Evolutionary conservation across 2,329 filamentous ascomycete genomes (phyloP), one percentile per base, ranked within the genome.

Genomic region (Colletotrichum caudatum): DNA sequence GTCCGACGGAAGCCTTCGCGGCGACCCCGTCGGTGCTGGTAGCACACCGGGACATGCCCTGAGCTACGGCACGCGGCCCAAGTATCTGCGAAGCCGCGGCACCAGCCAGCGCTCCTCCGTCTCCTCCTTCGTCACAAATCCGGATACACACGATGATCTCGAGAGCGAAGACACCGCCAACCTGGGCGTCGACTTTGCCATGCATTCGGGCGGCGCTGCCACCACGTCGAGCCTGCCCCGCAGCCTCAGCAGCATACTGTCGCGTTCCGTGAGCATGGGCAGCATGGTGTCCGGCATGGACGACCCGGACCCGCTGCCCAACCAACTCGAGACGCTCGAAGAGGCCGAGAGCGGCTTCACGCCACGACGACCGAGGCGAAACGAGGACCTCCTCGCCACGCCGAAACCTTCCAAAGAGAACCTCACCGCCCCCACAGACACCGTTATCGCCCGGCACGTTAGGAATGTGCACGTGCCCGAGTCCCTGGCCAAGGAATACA

Each of bases 381-480:
- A 86, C 53, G 82, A 83, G 5, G 84, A 84, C 76, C 78, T 80
- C 61, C 88, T 94, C 8, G 88, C 88, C 74, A 98, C 95, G 2
- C 95, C 95, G 1, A 91, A 88, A 79, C 84, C 90, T 71, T 79
- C 80, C 53, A 85, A 85, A 77, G 83, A 88, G 74, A 83, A 87
- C 61, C 81, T 89, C 51, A 84, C 87, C 26, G 89, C 91, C 8
- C 93, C 93, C 2, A 96, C 94, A 1, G 95, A 98, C 78, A 98
- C 94, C 2, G 91, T 94, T 62, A 93, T 98, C 77, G 91, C 94
- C 54, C 92, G 94, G 69, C 95, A 96, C 78, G 92, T 98, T 57
- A 92, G 93, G 76, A 94, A 95, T 77, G 94, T 98, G 18, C 93
- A 95, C 69, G 94, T 98, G 1, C 95, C 95, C 4, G 94, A 96